Evolutionary conservation across 2,329 filamentous ascomycete genomes (phyloP).

Genomic region (Phaeosphaeria sp.): DNA sequence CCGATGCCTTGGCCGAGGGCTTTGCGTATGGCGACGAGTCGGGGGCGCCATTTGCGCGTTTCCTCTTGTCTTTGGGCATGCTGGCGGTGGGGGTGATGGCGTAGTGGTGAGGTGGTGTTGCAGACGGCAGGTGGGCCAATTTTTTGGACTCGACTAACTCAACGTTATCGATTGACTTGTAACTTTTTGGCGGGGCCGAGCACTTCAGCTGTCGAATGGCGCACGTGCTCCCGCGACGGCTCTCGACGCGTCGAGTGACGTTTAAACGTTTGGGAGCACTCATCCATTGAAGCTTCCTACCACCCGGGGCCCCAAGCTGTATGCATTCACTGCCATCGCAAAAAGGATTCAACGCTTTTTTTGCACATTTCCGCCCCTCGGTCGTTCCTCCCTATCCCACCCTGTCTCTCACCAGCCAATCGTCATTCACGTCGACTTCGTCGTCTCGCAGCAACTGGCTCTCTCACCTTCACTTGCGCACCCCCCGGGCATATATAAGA

Average conservation of each 20-base stretch:
- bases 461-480: constrained; percentile 12
- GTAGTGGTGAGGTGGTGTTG: constrained; percentile 6
- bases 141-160: constrained; percentile 24
- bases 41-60: constrained; percentile 37
- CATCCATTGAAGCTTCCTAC: not conserved
- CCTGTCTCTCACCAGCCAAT: constrained; percentile 5
- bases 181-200: constrained; percentile 13
- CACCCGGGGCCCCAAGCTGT: not conserved
- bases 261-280: no score
- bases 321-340: not conserved
- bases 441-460: not conserved
- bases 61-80: constrained; percentile 57
- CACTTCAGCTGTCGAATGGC: not conserved
- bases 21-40: constrained; percentile 55
- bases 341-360: not conserved
- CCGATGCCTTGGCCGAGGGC: constrained; percentile 55
- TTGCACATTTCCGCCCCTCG: constrained; percentile 1
- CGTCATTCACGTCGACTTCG: not conserved
- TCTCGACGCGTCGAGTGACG: constrained; percentile 6
- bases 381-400: not conserved
- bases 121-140: constrained; percentile 19
- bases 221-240: constrained; percentile 27
- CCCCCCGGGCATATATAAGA: not conserved
- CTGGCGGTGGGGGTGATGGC: constrained; percentile 17
- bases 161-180: constrained; percentile 28